Conservation (phyloP, 2,329 filamentous ascomycete genomes). For the Ascochyta koolunga region DNA sequence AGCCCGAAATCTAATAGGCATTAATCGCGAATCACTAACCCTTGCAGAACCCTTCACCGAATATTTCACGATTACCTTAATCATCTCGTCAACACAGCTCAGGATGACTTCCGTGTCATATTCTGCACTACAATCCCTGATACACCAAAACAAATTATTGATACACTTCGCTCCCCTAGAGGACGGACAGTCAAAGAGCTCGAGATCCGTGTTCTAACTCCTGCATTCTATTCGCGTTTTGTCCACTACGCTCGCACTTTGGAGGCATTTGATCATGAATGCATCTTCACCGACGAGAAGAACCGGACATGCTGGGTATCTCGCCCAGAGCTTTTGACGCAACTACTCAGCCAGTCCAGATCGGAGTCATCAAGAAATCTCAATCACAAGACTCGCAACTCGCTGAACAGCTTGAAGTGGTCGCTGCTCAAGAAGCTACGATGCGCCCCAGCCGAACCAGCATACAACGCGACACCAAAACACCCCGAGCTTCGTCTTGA, state of each 20-base stretch:
- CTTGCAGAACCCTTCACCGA: conserved; percentile 39
- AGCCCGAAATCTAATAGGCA: not conserved
- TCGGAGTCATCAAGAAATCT: conserved; percentile 39
- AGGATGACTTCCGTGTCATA: conserved; percentile 55
- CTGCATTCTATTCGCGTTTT: conserved; percentile 71
- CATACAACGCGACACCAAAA: conserved; percentile 41
- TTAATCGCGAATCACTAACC: conserved; percentile 13
- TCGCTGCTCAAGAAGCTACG: conserved; percentile 44
- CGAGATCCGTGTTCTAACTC: conserved; percentile 66
- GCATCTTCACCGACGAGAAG: conserved; percentile 56
- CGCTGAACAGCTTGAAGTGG: conserved; percentile 45
- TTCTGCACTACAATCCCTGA: conserved; percentile 60
- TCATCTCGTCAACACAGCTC: conserved; percentile 57
- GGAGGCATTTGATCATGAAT: conserved; percentile 67
- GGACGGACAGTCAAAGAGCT: conserved; percentile 47
- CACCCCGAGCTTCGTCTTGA: conserved; percentile 23
- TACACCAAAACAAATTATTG: conserved; percentile 22
- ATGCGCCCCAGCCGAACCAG: conserved; percentile 48
- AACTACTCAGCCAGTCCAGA: conserved; percentile 23
- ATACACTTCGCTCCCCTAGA: conserved; percentile 24
- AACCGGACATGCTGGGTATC: conserved; percentile 66
- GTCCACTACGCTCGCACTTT: conserved; percentile 67
- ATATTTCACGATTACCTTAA: conserved; percentile 50
- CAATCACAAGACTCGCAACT: conserved; percentile 7
- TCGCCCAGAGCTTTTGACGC: conserved; percentile 57